Base-by-base conservation (phyloP, 2,329 filamentous ascomycete species). In the Xylaria sp. region DNA sequence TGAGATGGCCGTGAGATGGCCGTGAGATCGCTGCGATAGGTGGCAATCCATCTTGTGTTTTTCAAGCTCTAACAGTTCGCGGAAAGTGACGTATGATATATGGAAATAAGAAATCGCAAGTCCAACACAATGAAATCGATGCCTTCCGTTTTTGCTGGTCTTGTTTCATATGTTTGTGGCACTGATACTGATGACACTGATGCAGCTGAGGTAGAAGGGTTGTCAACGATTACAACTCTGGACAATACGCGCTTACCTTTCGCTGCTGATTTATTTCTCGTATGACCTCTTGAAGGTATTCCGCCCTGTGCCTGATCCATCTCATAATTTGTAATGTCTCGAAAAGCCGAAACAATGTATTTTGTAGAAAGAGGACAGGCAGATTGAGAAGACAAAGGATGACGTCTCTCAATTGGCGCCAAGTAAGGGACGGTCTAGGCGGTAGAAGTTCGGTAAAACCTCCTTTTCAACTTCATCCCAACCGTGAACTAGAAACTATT, bases 191-290 rank as follows among this genome's bases (percentile, higher is more conserved):
- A 18, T 12, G 23, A 13, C 46, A 46, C 60, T 56, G 10, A 9
- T 53, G 36, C n/a, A 9, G 3, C 20, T 2, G 56, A 58, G 30
- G 23, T 13, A 30, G 60, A 15, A 25, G 39, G 18, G 20, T 7
- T 7, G 48, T 25, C 41, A 12, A 56, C 61, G 9, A 46, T 45
- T n/a, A 36, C n/a, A 13, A 23, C 6, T 20, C 52, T 13, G 13
- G 56, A 56, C 28, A 52, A 52, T 28, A 50, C 52, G 64, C 62
- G 69, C 75, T 77, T 65, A 77, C 75, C 61, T 68, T 70, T 76
- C 18, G 73, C 66, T n/a, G 72, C 73, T 10, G 75, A 77, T 60
- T 71, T 76, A 58, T 68, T 77, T 50, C 75, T 74, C n/a, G 73
- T 66, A 63, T 76, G 74, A 7, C 75, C 75, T 52, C 63, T 45